Evolutionary conservation across 768 basidiomycete genomes (phyloP), one percentile per base, ranked within the genome.

Genomic region (Suillus lakei): DNA sequence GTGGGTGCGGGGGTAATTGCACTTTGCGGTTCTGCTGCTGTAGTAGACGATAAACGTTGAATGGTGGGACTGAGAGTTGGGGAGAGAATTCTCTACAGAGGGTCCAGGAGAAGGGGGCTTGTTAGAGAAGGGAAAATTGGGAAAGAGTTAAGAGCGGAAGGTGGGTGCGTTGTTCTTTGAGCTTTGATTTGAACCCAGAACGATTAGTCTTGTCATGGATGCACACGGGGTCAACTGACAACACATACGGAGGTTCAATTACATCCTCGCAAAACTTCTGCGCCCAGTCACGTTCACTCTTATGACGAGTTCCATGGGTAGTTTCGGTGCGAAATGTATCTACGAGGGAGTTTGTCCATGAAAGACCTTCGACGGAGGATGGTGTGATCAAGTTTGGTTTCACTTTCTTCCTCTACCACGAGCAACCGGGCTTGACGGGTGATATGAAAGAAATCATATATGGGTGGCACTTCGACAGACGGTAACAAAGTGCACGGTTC

Each of bases 311-410:
- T 56, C 51, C 60, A 50, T 64, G 60, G 55, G 60, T 72, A 28
- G 41, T 64, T 63, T 62, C 69, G 46, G 66, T 60, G 21, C 62
- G 43, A 28, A 78, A 73, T 15, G 85, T 71, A 4, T 79, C 77
- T 63, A 90, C 73, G 36, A 74, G 71, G 90, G 8, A 93, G 74
- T 70, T 88, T 91, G 76, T 93, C 91, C 89, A 92, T 91, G 75
- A 90, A 88, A 92, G 75, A 28, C 83, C 81, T 21, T 87, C 88
- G 58, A 86, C 85, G 4, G 69, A 43, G 64, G 72, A 59, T 68
- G 73, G 63, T 69, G 70, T 34, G 61, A 67, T 18, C 59, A 69
- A 21, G 70, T 43, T 77, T 64, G 58, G 67, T 32, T 66, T 68
- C 32, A 64, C 67, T 61, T 68, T 72, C 65, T 32, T 68, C 30